Conservation (phyloP, 2,329 filamentous ascomycete species). For the Exophiala bonariae region DNA sequence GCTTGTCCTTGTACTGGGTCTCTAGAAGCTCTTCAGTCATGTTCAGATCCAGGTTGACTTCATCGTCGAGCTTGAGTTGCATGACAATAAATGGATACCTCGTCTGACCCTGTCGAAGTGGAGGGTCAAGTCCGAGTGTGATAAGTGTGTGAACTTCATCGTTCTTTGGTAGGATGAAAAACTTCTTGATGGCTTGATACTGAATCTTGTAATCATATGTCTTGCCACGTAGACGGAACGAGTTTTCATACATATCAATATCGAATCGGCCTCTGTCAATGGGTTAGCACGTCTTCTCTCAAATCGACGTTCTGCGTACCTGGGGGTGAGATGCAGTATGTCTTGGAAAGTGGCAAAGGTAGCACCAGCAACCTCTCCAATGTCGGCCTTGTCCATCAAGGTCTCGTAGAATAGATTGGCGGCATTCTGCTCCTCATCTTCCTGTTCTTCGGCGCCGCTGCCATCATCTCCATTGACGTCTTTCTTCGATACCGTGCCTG, state of each 20-base stretch:
- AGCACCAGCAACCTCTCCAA: constrained; percentile 97
- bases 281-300: constrained; percentile 26
- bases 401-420: constrained; percentile 98
- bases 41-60: constrained; percentile 94
- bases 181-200: constrained; percentile 97
- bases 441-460: constrained; percentile 65
- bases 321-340: constrained; percentile 92
- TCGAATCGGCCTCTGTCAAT: constrained; percentile 86
- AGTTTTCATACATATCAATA: constrained; percentile 98
- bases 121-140: constrained; percentile 89
- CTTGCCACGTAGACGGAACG: constrained; percentile 95
- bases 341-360: constrained; percentile 97
- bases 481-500: constrained; percentile 75
- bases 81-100: constrained; percentile 98
- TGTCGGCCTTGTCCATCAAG: constrained; percentile 96
- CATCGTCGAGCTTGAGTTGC: constrained; percentile 98
- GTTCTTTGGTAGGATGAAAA: constrained; percentile 97
- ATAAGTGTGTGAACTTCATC: constrained; percentile 96
- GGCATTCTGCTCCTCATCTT: constrained; percentile 83
- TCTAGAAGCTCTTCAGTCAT: constrained; percentile 71
- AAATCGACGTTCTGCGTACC: constrained; percentile 50
- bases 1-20: constrained; percentile 83
- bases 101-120: constrained; percentile 93
- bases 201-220: constrained; percentile 99
- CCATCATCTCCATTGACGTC: constrained; percentile 65